A percentile compares a stretch with the other conserved stretches of the same genome.
Evolutionary conservation across 1,284 basidiomycete genomes (phyloP).

Genomic region (Papiliotrema terrestris): DNA sequence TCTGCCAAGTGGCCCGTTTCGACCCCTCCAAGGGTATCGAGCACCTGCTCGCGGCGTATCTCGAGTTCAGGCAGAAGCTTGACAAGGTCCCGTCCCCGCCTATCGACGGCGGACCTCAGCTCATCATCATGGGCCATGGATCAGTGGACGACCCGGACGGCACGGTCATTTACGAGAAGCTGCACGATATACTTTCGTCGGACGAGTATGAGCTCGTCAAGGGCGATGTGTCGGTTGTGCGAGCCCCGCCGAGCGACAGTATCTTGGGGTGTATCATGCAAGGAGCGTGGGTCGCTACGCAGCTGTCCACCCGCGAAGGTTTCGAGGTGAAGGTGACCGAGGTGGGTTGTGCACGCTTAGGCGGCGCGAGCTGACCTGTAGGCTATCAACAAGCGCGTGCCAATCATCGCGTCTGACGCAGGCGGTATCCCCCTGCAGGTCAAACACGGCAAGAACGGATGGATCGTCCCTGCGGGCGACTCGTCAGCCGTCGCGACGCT

Average conservation of each 20-base stretch:
- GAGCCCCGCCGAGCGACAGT: slow-evolving; percentile 44
- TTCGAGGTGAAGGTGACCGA: slow-evolving; percentile 92
- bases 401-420: slow-evolving; percentile 72
- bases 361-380: slow-evolving; percentile 2
- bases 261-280: slow-evolving; percentile 45
- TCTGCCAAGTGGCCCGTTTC: slow-evolving; percentile 81
- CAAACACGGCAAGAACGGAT: slow-evolving; percentile 75
- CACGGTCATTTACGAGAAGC: slow-evolving; percentile 72
- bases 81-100: slow-evolving; percentile 35
- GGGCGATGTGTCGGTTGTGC: slow-evolving; percentile 40
- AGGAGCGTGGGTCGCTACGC: slow-evolving; percentile 42
- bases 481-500: slow-evolving; percentile 67
- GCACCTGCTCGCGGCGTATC: slow-evolving; percentile 62
- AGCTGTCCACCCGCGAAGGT: slow-evolving; percentile 60
- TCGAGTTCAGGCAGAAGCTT: slow-evolving; percentile 66
- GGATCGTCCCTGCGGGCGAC: slow-evolving; percentile 68
- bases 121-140: slow-evolving; percentile 81
- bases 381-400: slow-evolving; percentile 76
- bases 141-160: slow-evolving; percentile 60
- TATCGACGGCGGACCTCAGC: slow-evolving; percentile 64
- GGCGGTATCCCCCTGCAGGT: slow-evolving; percentile 87
- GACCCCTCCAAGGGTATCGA: slow-evolving; percentile 61
- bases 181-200: slow-evolving; percentile 54
- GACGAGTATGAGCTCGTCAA: slow-evolving; percentile 31
- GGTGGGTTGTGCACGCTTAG: slow-evolving; percentile 17